phyloP scores from a whole-genome alignment of 345 rosid species.

The Noccaea caerulescens region DNA sequence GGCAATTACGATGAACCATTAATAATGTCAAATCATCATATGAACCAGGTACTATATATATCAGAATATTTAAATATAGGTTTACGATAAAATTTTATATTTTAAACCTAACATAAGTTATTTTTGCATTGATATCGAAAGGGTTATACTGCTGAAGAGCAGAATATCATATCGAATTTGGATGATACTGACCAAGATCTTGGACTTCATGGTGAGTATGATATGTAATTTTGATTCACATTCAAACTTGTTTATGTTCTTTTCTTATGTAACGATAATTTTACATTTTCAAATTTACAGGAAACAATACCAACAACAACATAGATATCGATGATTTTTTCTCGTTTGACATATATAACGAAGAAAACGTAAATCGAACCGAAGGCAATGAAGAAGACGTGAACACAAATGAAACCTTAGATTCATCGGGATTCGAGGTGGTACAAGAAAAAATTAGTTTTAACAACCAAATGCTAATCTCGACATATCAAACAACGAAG shows the following conservation, averaged over 20 bases:
- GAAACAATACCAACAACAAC: slow-evolving; percentile 35
- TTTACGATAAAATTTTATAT: background rate
- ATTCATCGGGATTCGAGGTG: slow-evolving; percentile 67
- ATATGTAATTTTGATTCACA: background rate
- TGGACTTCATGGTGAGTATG: slow-evolving; percentile 55
- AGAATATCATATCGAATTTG: slow-evolving; percentile 59
- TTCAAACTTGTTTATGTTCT: background rate
- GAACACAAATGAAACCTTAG: slow-evolving; percentile 47
- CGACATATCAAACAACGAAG: slow-evolving; percentile 73
- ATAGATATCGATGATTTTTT: slow-evolving; percentile 57
- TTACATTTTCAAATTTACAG: slow-evolving; percentile 38
- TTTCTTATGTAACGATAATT: background rate
- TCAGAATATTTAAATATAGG: background rate
- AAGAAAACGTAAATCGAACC: slow-evolving; percentile 36
- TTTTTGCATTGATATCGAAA: slow-evolving; percentile 13
- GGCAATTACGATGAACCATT: slow-evolving; percentile 49
- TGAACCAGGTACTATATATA: slow-evolving; percentile 54
- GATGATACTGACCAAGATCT: slow-evolving; percentile 44
- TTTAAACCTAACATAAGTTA: background rate
- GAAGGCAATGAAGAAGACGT: slow-evolving; percentile 47
- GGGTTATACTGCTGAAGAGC: slow-evolving; percentile 56
- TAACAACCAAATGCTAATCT: slow-evolving; percentile 71
- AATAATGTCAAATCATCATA: slow-evolving; percentile 65
- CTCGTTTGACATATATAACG: slow-evolving; percentile 63
- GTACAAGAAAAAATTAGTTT: slow-evolving; percentile 67